Evolutionary conservation across 1,284 basidiomycete species (phyloP).

Genomic region (Chondrostereum purpureum): DNA sequence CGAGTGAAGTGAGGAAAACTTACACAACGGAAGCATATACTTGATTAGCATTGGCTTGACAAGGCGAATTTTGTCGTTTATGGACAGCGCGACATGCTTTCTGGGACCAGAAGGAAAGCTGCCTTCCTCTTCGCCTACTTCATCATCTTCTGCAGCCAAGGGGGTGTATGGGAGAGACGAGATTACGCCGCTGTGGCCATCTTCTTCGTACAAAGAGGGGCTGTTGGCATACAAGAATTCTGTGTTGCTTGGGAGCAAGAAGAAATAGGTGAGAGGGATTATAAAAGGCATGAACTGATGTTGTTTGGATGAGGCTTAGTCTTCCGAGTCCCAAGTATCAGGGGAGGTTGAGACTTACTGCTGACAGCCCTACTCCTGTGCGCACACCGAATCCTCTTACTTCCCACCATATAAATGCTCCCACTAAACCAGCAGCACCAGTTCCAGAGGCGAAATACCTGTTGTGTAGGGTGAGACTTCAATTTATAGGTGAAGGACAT

Average conservation of each 20-base stretch:
- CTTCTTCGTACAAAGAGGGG: constrained; percentile 30
- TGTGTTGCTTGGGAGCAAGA: constrained; percentile 61
- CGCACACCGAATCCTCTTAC: constrained; percentile 82
- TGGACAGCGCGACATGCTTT: constrained; percentile 43
- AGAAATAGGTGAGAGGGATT: constrained; percentile 68
- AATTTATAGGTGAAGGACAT: too few relatives aligned
- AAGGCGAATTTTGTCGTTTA: constrained; percentile 70
- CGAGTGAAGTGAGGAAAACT: constrained; percentile 23
- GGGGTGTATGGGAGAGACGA: constrained; percentile 45
- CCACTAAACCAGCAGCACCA: constrained; percentile 89
- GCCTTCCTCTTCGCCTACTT: constrained; percentile 32
- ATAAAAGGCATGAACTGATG: constrained; percentile 75
- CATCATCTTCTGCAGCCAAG: constrained; percentile 40
- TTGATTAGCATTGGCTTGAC: constrained; percentile 66
- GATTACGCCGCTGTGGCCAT: constrained; percentile 23
- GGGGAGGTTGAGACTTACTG: constrained; percentile 56
- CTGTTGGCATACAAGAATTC: constrained; percentile 34
- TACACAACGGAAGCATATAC: constrained; percentile 81
- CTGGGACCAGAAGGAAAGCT: constrained; percentile 28
- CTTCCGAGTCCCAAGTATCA: constrained; percentile 8
- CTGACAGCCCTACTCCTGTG: constrained; percentile 75
- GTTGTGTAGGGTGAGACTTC: too few relatives aligned
- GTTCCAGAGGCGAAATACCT: constrained; percentile 90
- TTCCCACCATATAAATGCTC: constrained; percentile 94
- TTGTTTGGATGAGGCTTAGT: too few relatives aligned